These are phyloP conservation scores for Blepharisma japonicum DNA, from an alignment of 73 alveolate species.

Conservation along the genomic window DNA sequence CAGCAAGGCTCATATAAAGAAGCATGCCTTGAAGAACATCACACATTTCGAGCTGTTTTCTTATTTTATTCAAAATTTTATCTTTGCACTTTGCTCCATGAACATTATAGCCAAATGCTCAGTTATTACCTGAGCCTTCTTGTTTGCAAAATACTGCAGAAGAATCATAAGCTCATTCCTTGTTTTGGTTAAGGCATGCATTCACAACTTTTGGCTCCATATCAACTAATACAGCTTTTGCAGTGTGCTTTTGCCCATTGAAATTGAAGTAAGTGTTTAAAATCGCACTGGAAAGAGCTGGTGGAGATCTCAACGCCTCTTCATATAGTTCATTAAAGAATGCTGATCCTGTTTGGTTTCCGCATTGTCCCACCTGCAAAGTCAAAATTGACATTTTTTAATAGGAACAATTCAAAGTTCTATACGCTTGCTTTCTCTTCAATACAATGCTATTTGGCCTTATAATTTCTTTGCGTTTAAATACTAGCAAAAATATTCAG, in stretches of 20 bases:
- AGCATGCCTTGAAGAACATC: constrained; percentile 53
- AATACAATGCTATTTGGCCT: too few species aligned
- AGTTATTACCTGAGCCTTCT: constrained; percentile 75
- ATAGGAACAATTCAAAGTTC: too few species aligned
- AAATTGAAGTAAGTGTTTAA: constrained; percentile 18
- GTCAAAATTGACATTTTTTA: constrained; percentile 53
- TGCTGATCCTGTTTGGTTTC: constrained; percentile 88
- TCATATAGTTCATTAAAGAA: constrained; percentile 75
- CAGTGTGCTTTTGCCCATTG: constrained; percentile 26
- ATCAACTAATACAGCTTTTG: constrained; percentile 68
- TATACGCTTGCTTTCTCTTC: too few species aligned
- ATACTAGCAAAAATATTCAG: too few species aligned
- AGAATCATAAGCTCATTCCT: constrained; percentile 43
- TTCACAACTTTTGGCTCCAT: constrained; percentile 79
- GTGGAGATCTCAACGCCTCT: constrained; percentile 47
- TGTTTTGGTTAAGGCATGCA: constrained; percentile 55
- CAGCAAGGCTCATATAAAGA: constrained; percentile 60
- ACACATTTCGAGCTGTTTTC: constrained; percentile 52
- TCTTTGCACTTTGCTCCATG: constrained; percentile 65
- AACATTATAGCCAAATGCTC: constrained; percentile 69
- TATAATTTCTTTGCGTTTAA: too few species aligned
- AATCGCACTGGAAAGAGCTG: constrained; percentile 23
- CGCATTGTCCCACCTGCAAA: constrained; percentile 94
- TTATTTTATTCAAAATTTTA: constrained; percentile 48
- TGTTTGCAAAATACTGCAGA: constrained; percentile 37